phyloP scores from a whole-genome alignment of 1,284 basidiomycete species.

The Tilletia horrida region DNA sequence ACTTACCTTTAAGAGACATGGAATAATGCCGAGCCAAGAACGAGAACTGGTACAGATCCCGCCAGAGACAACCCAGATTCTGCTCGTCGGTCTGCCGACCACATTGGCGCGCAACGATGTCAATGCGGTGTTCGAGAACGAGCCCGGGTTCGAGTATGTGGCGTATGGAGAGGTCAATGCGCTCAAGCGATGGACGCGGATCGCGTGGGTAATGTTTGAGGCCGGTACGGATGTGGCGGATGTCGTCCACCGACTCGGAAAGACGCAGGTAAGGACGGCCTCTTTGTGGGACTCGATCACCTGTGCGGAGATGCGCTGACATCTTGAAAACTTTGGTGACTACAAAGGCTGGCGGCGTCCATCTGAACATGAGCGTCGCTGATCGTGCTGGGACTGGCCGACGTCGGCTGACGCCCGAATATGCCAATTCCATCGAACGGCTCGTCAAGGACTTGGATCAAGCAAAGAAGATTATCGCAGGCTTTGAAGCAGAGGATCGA shows the following conservation, averaged over 20 bases:
- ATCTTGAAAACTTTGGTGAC: conserved; percentile 4
- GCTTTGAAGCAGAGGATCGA: conserved; percentile 40
- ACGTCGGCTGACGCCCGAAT: conserved; percentile 40
- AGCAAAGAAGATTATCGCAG: conserved; percentile 35
- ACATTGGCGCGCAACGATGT: conserved; percentile 35
- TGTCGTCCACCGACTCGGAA: conserved; percentile 34
- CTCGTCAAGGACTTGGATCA: conserved; percentile 39
- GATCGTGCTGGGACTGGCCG: conserved; percentile 41
- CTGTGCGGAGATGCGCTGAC: no score
- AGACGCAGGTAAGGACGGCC: conserved; percentile 6
- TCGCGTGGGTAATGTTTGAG: conserved; percentile 49
- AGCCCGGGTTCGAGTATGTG: conserved; percentile 44
- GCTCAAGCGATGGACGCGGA: conserved; percentile 38
- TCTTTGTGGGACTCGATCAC: no score
- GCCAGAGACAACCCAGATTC: conserved; percentile 37
- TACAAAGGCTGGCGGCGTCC: conserved; percentile 36
- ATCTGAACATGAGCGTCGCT: conserved; percentile 39
- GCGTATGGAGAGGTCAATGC: conserved; percentile 47
- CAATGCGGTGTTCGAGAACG: conserved; percentile 35
- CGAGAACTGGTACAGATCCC: conserved; percentile 37
- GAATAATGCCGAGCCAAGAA: background rate
- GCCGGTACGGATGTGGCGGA: conserved; percentile 35
- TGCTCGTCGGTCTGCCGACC: conserved; percentile 41
- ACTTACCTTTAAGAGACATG: background rate
- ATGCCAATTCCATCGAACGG: conserved; percentile 38